Evolutionary conservation across 1,284 basidiomycete species (phyloP).

Genomic region (Trichosporon sp.): DNA sequence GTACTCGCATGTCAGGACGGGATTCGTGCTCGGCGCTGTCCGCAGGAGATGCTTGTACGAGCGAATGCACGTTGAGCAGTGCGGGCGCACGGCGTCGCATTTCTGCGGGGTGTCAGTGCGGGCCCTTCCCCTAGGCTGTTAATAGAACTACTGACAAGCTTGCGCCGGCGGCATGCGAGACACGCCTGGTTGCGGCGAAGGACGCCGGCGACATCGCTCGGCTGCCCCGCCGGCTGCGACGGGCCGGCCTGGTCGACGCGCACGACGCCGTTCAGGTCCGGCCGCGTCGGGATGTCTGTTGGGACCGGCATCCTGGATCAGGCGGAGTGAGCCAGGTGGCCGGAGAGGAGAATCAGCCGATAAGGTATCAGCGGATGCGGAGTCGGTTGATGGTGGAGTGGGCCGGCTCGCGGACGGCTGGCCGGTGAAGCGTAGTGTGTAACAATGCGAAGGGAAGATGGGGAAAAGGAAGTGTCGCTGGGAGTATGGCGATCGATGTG

Average conservation of each 20-base stretch:
- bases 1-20: conserved; percentile 42
- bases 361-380: background rate
- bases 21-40: conserved; percentile 37
- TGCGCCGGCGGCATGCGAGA: conserved; percentile 29
- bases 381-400: background rate
- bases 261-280: conserved; percentile 15
- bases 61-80: conserved; percentile 47
- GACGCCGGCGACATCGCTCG: conserved; percentile 23
- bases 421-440: background rate
- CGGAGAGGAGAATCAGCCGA: background rate
- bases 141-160: conserved; percentile 17
- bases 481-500: no score
- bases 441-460: background rate
- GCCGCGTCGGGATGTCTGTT: conserved; percentile 17
- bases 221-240: conserved; percentile 9
- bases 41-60: conserved; percentile 42
- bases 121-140: background rate
- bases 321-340: background rate
- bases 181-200: conserved; percentile 34
- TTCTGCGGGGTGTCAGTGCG: conserved; percentile 26
- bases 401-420: background rate
- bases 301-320: conserved; percentile 13
- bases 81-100: conserved; percentile 46
- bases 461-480: background rate
- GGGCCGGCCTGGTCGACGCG: conserved; percentile 12